Conservation (phyloP, 176 grass and related monocot species). For the Triticum dicoccoides region DNA sequence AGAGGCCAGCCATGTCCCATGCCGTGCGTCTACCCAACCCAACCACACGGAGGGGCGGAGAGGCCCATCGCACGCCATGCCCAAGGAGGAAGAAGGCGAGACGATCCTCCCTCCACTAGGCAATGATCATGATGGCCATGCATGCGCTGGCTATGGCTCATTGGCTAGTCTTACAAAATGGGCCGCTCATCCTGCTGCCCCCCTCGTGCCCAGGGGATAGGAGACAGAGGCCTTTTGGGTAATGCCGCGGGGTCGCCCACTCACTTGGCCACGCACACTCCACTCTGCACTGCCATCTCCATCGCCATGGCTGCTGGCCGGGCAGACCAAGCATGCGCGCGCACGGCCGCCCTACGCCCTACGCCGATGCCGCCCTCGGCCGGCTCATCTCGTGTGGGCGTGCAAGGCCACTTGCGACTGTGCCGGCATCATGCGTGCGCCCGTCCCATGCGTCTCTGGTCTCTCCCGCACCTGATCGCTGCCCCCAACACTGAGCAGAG, state of each 20-base stretch:
- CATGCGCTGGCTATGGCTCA: background rate
- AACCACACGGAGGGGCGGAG: background rate
- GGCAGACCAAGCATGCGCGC: background rate
- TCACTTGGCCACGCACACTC: background rate
- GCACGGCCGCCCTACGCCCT: background rate
- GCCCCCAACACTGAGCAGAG: background rate
- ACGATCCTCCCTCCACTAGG: background rate
- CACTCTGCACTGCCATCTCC: background rate
- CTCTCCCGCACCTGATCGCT: background rate
- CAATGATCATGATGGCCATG: background rate
- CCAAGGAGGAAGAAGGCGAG: conserved; percentile 21
- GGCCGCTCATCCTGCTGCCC: conserved; percentile 31
- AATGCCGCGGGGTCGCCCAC: conserved; percentile 24
- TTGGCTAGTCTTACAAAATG: conserved; percentile 42
- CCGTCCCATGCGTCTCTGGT: background rate
- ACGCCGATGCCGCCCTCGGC: background rate
- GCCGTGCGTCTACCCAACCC: background rate
- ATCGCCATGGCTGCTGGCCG: background rate
- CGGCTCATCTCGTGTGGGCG: background rate
- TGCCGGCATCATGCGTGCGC: conserved; percentile 4
- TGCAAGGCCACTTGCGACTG: conserved; percentile 5
- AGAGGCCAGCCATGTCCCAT: conserved; percentile 17
- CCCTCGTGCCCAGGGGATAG: conserved; percentile 36
- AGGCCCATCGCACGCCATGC: background rate
- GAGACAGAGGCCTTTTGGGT: conserved; percentile 32